Base-by-base conservation (phyloP, 371 early-diverging fungal species). In the Rhizopus microsporus region DNA sequence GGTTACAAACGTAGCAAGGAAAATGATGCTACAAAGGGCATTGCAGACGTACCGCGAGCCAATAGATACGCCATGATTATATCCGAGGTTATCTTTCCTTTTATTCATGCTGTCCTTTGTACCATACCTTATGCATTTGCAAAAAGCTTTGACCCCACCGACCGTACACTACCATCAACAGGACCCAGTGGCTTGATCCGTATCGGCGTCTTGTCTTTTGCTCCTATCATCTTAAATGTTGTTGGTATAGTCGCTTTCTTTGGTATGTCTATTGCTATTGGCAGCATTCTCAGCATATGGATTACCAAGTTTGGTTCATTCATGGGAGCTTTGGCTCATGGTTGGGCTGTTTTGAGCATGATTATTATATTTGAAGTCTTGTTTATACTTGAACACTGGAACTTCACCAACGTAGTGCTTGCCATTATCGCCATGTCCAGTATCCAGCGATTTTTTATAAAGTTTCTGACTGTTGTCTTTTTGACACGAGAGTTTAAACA, bases 401-500 rank as follows among this genome's bases (percentile, higher is more conserved):
- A 76, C 16, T 47, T 84, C 7, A 59, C 79, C 15, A 76, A 81
- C 50, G 83, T 89, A 1, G 67, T 89, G 15, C 71, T 93, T 30
- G 92, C 89, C 12, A 57, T 89, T 16, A 83, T 90, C 44, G 78
- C 85, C 0, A 84, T 88, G 55, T 60, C 77, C 15, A 79, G 78
- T 47, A 76, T 91, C 13, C 92, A 91, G 60, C 84, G 89, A 1
- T 87, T 86, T 38, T 63, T 89, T 10, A 82, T 92, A 67, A 85
- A 87, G 40, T 47, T 88, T 3, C 56, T 93, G 56, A 86, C 86
- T 45, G 78, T 84, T 16, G 58, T 89, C 38, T 86, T 89, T 57
- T 69, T 94, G 47, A 88, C 93, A 34, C 83, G 93, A 35, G 93
- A 93, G 71, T 88, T 90, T 71, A 87, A 87, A 54, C 87, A 91